phyloP scores from a whole-genome alignment of 495 filamentous ascomycete species.

The Annulohypoxylon bovei region DNA sequence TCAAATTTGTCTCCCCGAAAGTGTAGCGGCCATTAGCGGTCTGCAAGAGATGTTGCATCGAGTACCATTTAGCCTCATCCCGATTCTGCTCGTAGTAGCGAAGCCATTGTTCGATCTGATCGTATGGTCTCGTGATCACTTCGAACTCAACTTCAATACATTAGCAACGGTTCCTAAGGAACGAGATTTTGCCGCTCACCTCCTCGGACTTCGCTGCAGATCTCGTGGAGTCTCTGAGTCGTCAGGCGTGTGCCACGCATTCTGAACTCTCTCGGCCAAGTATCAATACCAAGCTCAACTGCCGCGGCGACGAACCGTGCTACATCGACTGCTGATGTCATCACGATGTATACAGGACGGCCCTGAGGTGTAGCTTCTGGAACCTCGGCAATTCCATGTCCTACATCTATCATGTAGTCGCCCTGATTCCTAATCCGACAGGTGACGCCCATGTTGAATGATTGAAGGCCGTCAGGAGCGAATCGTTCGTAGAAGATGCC shows the following conservation, averaged over 20 bases:
- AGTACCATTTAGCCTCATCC: slow-evolving; percentile 50
- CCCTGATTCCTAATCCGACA: slow-evolving; percentile 62
- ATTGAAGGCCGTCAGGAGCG: slow-evolving; percentile 67
- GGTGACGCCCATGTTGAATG: slow-evolving; percentile 62
- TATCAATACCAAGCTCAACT: slow-evolving; percentile 64
- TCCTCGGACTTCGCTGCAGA: slow-evolving; percentile 54
- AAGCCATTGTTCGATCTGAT: slow-evolving; percentile 54
- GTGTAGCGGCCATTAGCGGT: slow-evolving; percentile 62
- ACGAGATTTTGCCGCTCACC: slow-evolving; percentile 44
- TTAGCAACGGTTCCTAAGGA: slow-evolving; percentile 24
- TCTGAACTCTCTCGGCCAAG: slow-evolving; percentile 73
- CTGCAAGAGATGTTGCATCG: slow-evolving; percentile 59
- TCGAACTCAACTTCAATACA: slow-evolving; percentile 51
- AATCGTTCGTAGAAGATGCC: slow-evolving; percentile 83
- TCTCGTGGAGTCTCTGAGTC: slow-evolving; percentile 60
- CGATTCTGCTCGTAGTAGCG: slow-evolving; percentile 50
- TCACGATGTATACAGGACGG: slow-evolving; percentile 62
- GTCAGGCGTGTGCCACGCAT: slow-evolving; percentile 71
- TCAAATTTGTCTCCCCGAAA: slow-evolving; percentile 57
- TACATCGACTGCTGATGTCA: slow-evolving; percentile 75
- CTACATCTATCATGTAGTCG: slow-evolving; percentile 71
- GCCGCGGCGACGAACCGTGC: slow-evolving; percentile 72
- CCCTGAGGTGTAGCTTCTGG: slow-evolving; percentile 61
- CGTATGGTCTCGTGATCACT: slow-evolving; percentile 50
- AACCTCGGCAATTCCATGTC: slow-evolving; percentile 64